Evolutionary conservation across 2,329 filamentous ascomycete species (phyloP), one percentile per base, ranked within the genome.

Genomic region (Ceratocystiopsis brevicomis): DNA sequence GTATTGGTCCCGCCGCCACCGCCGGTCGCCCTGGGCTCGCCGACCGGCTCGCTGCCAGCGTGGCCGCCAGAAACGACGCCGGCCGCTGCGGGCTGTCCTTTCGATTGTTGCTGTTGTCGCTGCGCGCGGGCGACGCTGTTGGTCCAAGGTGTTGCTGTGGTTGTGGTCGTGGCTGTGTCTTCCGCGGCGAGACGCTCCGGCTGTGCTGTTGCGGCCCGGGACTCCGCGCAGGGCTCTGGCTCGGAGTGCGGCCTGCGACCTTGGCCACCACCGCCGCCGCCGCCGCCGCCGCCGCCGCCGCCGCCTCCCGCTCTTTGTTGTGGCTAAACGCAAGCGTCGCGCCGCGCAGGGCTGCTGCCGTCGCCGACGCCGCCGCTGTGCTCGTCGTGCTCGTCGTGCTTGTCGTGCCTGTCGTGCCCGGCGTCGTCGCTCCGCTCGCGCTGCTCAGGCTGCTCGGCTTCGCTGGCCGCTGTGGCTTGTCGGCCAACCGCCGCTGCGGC

Each of bases 1-100:
- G 5, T 8, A 10, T 9, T 30, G 21, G 21, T 21, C 21, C 21
- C 8, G 21, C 21, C 21, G n/a, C n/a, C n/a, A n/a, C n/a, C n/a
- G 25, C 25, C 25, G 25, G 25, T 9, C 25, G 25, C 25, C 25
- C 25, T 9, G 61, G 65, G 45, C 57, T 68, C 12, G 46, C 32
- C 5, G 68, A 62, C 49, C 77, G 64, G 44, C 73, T 76, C 17
- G 76, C 77, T 3, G 73, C 75, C 21, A 76, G 58, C 30, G 66
- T 72, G 13, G 74, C 74, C 13, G 75, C 75, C 48, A 78, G 71
- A 47, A 71, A 69, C 6, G 72, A 78, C 6, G 75, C 66, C 4
- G 54, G 51, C 46, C 67, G 41, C 17, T 33, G 68, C 12, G 8
- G 25, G 37, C 19, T 43, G 30, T 6, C 18, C n/a, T 30, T 15